Evolutionary conservation across 1,139 yeast genomes (phyloP), one percentile per base, ranked within the genome.

Genomic region (Taiozyma sp.): DNA sequence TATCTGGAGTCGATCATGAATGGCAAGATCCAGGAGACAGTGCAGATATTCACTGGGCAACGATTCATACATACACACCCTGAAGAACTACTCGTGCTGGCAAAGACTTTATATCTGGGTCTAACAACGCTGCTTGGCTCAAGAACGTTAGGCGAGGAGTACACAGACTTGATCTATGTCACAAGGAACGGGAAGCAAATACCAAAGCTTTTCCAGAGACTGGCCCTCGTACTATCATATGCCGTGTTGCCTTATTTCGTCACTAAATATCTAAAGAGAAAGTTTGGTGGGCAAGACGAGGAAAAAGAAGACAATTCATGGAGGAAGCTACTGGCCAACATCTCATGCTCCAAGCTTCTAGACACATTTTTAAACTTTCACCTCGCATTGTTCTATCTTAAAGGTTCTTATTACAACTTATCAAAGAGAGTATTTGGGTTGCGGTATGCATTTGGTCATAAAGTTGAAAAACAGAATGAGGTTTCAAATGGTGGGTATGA

Each of bases 71-170:
- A 86, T 60, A 71, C 77, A 6, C 78, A 83, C 60, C 80, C 86
- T 1, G 76, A 80, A 47, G 89, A 85, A 59, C 73, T 90, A 28
- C 71, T 83, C 1, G 76, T 81, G 0, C 67, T 72, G 2, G 79
- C 87, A 5, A 80, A 83, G 50, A 68, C 84, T 2, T 49, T 83
- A 1, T 90, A 91, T 61, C 71, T 88, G 29, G 71, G 75, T 2
- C 69, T 88, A 40, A 91, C 97, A 0, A 89, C 97, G 0, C 66
- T 86, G 16, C 55, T 80, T 5, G 93, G 95, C 0, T 81, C 88
- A 5, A 74, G 95, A 51, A 91, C 98, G 0, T 70, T 91, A 35
- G 99, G 99, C 0, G 98, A 91, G 65, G 98, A 93, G 67, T 91
- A 91, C 66, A 93, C 91, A 19, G 97, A 91, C 67, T 71, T 91